Evolutionary conservation across 768 basidiomycete species (phyloP).

Genomic region (Agrocybe praecox): DNA sequence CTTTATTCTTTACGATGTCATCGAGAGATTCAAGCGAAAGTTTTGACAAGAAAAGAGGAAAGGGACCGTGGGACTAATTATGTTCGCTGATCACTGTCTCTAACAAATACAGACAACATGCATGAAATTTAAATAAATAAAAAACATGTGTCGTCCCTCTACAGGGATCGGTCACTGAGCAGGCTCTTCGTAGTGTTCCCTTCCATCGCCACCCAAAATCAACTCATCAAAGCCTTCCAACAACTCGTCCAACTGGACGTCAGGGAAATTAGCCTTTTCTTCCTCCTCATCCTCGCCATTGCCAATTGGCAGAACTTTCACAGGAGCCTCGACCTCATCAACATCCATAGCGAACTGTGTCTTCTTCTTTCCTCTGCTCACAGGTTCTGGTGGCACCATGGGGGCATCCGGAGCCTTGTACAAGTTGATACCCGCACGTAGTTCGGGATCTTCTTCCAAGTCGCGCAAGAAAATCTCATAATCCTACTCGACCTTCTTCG

Average conservation of each 20-base stretch:
- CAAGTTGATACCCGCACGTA: constrained; percentile 84
- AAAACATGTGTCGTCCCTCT: no score
- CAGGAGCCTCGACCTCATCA: constrained; percentile 43
- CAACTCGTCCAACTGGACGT: constrained; percentile 81
- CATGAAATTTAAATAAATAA: no score
- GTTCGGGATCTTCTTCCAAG: constrained; percentile 92
- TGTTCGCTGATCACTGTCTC: no score
- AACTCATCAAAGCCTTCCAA: constrained; percentile 92
- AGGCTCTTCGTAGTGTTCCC: constrained; percentile 1
- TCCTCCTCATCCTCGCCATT: constrained; percentile 51
- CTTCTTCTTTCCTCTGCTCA: constrained; percentile 41
- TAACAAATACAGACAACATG: no score
- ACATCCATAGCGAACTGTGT: constrained; percentile 70
- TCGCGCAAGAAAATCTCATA: constrained; percentile 96
- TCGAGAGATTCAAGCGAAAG: no score
- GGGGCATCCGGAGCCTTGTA: constrained; percentile 69
- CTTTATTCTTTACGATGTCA: no score
- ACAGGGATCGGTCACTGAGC: not conserved
- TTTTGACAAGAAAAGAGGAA: no score
- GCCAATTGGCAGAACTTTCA: constrained; percentile 23
- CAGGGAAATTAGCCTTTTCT: constrained; percentile 87
- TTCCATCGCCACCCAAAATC: constrained; percentile 59
- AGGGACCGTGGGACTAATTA: no score
- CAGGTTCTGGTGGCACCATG: constrained; percentile 50
- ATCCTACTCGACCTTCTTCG: constrained; percentile 93